Evolutionary conservation across 2,329 filamentous ascomycete genomes (phyloP).

Genomic region (Fusarium sp.): DNA sequence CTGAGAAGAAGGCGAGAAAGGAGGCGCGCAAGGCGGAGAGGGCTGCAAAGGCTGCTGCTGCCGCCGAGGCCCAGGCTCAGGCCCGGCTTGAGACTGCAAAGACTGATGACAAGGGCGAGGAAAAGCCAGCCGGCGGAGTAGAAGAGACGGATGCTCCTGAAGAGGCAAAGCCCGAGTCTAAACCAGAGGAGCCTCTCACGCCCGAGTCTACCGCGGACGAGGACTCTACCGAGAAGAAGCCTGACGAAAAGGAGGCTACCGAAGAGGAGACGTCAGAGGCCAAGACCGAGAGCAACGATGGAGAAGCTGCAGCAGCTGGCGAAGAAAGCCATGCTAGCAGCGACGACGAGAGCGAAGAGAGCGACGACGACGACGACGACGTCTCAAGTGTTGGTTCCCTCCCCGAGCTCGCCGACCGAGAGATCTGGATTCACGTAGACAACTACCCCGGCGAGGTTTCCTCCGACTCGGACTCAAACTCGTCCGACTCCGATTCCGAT

Average conservation of each 20-base stretch:
- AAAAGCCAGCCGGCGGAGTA: conserved; percentile 22
- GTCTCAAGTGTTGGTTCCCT: conserved; percentile 48
- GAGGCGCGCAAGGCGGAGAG: conserved; percentile 31
- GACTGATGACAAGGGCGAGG: conserved; percentile 20
- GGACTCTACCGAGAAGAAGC: conserved; percentile 5
- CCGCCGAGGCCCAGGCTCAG: conserved; percentile 44
- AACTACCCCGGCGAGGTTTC: conserved; percentile 14
- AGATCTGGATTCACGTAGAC: conserved; percentile 49
- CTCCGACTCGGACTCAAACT: conserved; percentile 7
- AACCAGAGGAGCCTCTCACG: conserved; percentile 32
- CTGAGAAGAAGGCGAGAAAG: conserved; percentile 50
- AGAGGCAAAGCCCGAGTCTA: conserved; percentile 14
- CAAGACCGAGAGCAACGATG: background rate
- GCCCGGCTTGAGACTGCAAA: conserved; percentile 39
- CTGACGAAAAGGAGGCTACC: background rate
- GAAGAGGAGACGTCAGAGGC: background rate
- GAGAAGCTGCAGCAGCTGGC: background rate
- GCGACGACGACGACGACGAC: conserved; percentile 43
- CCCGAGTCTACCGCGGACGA: conserved; percentile 30
- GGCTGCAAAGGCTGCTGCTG: conserved; percentile 5
- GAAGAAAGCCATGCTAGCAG: background rate
- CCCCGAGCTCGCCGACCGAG: conserved; percentile 53
- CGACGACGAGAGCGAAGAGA: conserved; percentile 1
- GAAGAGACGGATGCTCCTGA: conserved; percentile 6
- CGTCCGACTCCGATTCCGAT: conserved; percentile 51